Base-by-base conservation (phyloP, 441 rosid genomes). In the Jatropha multifida region DNA sequence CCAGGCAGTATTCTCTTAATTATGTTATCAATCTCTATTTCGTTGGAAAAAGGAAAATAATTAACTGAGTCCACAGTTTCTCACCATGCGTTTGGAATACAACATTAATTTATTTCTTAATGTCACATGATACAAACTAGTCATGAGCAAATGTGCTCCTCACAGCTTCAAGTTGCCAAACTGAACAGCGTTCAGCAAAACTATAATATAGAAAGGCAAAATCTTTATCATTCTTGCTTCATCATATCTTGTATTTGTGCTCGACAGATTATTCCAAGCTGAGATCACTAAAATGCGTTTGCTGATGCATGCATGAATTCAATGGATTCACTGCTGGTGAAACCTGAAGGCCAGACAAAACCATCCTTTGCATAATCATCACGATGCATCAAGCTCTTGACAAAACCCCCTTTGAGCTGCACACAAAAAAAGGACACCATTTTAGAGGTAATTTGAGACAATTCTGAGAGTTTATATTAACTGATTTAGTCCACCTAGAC, bases 351-450 rank as follows among this genome's bases (percentile, higher is more conserved):
- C 42, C 52, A 65, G 17, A 17, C 20, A 48, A 48, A 70, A 40
- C 51, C 69, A 64, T 20, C 72, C 40, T 17, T 65, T 20, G 46
- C 56, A 15, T 0, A 18, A 68, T 10, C 49, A 66, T 23, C 5
- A 17, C 7, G 48, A 54, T 26, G 44, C 64, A 77, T 89, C 85
- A 94, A 48, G 94, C 80, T 63, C 93, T 85, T 60, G 90, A 91
- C 38, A 94, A 81, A 70, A 94, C 92, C 71, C 98, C 98, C 79
- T 94, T 92, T 4, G 97, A 94, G 83, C 98, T 90, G 96, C 84
- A 78, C 23, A 75, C 23, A 37, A 18, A 72, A 69, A 71, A 10
- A 0, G 26, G 37, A 63, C 15, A 63, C 11, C 3, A 42, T 63
- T 11, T 32, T 27, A 18, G 60, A 48, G 32, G 38, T 7, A 41